These are phyloP conservation scores for Pestalotiopsis sp. DNA, from an alignment of 2,329 filamentous ascomycete genomes.

Conservation along the genomic window DNA sequence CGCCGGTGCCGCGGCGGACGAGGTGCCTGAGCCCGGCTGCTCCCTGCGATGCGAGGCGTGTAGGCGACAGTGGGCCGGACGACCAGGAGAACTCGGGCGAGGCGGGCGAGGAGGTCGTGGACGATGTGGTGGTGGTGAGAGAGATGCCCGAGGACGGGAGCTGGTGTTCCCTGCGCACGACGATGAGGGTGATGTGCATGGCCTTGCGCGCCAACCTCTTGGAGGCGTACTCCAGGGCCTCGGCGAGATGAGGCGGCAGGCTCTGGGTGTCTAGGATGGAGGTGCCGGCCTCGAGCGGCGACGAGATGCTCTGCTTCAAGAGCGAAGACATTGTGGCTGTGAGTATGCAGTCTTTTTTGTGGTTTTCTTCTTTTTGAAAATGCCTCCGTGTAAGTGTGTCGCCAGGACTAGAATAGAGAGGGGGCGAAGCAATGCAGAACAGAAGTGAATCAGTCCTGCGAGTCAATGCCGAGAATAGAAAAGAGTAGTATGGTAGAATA, in stretches of 20 bases:
- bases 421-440: not conserved
- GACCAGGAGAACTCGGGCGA: slow-evolving; percentile 21
- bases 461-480: not conserved
- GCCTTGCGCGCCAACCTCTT: slow-evolving; percentile 56
- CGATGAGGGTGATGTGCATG: slow-evolving; percentile 59
- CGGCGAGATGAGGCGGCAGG: slow-evolving; percentile 56
- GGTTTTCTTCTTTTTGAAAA: not conserved
- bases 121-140: slow-evolving; percentile 17
- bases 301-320: slow-evolving; percentile 59
- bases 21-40: slow-evolving; percentile 40
- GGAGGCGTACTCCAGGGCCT: slow-evolving; percentile 62
- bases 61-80: slow-evolving; percentile 30
- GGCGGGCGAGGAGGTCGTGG: slow-evolving; percentile 27
- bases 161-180: slow-evolving; percentile 59
- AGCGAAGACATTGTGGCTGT: slow-evolving; percentile 37
- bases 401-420: not conserved
- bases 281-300: slow-evolving; percentile 63
- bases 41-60: slow-evolving; percentile 31
- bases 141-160: slow-evolving; percentile 43
- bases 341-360: too few relatives aligned
- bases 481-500: not conserved
- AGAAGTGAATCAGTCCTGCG: not conserved
- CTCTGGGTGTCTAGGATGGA: slow-evolving; percentile 61
- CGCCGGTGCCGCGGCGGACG: slow-evolving; percentile 40
- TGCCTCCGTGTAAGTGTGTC: not conserved